Evolutionary conservation across 305 asterid genomes (phyloP).

Genomic region (Striga hermonthica): DNA sequence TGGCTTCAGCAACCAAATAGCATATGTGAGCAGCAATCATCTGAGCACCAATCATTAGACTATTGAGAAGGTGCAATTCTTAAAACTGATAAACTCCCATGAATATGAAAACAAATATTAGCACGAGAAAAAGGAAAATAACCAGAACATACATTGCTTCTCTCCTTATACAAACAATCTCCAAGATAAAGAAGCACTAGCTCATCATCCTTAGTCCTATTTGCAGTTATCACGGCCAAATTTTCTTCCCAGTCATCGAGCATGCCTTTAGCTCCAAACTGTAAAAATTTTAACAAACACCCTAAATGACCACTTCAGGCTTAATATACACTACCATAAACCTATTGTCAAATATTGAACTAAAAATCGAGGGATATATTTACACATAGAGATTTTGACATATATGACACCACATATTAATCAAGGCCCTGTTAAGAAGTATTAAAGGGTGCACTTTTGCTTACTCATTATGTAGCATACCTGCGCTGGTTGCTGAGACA

Average conservation of each 20-base stretch:
- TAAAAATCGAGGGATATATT: not conserved
- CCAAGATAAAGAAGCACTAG: constrained; percentile 98
- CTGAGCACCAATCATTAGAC: constrained; percentile 42
- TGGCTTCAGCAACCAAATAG: constrained; percentile 92
- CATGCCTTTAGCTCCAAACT: constrained; percentile 73
- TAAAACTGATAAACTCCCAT: constrained; percentile 24
- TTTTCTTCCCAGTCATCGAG: constrained; percentile 98
- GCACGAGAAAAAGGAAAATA: constrained; percentile 27
- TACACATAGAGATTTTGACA: not conserved
- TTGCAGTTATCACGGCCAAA: constrained; percentile 94
- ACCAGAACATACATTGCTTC: constrained; percentile 72
- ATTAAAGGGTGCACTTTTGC: not conserved
- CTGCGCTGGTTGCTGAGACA: constrained; percentile 60
- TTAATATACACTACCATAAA: not conserved
- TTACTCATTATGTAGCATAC: constrained; percentile 32
- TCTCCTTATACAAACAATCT: constrained; percentile 95
- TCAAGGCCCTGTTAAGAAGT: not conserved
- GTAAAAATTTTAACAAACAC: constrained; percentile 18
- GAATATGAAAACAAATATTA: not conserved
- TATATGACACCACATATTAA: not conserved
- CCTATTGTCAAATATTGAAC: not conserved
- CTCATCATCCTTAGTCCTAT: constrained; percentile 94
- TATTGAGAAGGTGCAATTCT: constrained; percentile 17
- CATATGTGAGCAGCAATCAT: constrained; percentile 88
- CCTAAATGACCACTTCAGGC: not conserved